These are phyloP conservation scores for Sanguinoderma infundibulare DNA, from an alignment of 1,284 basidiomycete species.

Conservation along the genomic window DNA sequence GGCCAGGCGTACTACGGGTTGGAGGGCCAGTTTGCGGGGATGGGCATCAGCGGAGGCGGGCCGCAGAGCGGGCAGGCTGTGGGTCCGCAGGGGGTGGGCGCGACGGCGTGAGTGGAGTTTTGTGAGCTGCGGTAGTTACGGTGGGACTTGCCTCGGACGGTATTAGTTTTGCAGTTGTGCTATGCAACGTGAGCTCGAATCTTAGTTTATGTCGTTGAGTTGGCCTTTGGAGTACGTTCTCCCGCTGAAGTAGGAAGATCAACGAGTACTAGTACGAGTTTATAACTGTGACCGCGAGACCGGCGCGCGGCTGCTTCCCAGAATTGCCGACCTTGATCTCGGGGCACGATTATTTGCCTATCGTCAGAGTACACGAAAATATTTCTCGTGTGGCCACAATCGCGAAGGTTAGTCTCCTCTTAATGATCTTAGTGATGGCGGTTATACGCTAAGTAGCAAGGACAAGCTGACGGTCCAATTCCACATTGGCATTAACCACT, in stretches of 20 bases:
- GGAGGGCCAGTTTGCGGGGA: slow-evolving; percentile 36
- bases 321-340: too few relatives aligned
- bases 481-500: too few relatives aligned
- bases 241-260: not conserved
- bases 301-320: too few relatives aligned
- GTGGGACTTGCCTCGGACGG: not conserved
- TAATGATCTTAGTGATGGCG: too few relatives aligned
- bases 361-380: too few relatives aligned
- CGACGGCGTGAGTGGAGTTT: slow-evolving; percentile 24
- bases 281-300: too few relatives aligned
- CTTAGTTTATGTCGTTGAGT: not conserved
- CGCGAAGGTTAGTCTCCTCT: too few relatives aligned
- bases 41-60: slow-evolving; percentile 34
- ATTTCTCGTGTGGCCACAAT: too few relatives aligned
- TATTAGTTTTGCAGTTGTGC: not conserved
- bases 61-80: slow-evolving; percentile 21
- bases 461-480: too few relatives aligned
- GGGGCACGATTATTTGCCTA: too few relatives aligned
- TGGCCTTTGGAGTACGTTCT: not conserved
- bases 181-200: not conserved
- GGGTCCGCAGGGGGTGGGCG: slow-evolving; percentile 34
- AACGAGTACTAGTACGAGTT: too few relatives aligned
- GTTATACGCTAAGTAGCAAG: too few relatives aligned
- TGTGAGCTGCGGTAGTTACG: not conserved
- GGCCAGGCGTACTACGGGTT: slow-evolving; percentile 33